Evolutionary conservation across 225 moss, liverwort and hornwort species (phyloP).

Genomic region (Pleurozium schreberi): DNA sequence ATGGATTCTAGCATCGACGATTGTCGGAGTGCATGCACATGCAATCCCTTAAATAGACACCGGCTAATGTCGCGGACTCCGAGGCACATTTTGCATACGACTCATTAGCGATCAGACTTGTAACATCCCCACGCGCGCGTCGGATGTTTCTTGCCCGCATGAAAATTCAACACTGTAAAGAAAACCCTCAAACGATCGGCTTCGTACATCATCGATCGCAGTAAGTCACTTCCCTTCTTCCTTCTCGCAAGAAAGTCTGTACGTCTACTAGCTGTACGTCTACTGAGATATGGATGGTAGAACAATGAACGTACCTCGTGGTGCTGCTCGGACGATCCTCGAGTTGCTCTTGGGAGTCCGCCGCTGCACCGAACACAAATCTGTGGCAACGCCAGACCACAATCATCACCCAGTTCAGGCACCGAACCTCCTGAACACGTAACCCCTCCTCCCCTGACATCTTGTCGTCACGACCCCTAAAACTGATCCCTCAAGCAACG

Average conservation of each 20-base stretch:
- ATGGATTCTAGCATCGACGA: not conserved
- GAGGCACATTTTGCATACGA: no score
- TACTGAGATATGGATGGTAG: no score
- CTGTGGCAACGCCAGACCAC: no score
- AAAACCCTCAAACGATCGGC: not conserved
- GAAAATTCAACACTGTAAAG: not conserved
- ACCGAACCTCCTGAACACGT: fast-evolving
- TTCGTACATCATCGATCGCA: not conserved
- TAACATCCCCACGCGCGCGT: not conserved
- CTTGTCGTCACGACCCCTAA: not conserved
- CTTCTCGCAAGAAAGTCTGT: no score
- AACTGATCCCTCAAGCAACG: no score
- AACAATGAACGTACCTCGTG: not conserved
- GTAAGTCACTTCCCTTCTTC: not conserved
- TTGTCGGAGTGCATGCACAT: not conserved
- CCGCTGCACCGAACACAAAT: not conserved
- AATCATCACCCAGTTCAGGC: no score
- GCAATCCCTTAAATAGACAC: no score
- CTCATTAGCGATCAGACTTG: no score
- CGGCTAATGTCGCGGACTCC: not conserved
- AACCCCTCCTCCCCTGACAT: not conserved
- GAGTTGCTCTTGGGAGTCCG: not conserved
- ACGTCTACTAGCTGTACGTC: no score
- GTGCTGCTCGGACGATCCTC: not conserved
- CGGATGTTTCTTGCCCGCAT: not conserved